phyloP scores from a whole-genome alignment of 2,329 filamentous ascomycete species.

The Tolypocladium guangdongense region DNA sequence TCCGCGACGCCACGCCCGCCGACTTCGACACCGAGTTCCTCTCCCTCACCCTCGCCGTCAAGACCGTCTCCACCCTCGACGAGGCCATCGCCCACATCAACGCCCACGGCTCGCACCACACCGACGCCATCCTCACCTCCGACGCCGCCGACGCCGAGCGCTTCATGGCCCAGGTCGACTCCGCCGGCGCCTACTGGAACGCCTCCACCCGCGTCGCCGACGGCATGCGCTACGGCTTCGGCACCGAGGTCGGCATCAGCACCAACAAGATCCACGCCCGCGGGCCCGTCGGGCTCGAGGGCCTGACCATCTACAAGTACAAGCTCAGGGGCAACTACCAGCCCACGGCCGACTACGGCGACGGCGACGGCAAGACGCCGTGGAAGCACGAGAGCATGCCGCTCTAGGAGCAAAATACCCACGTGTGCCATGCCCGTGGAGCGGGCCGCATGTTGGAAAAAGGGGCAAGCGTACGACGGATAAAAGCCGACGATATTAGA shows the following conservation, averaged over 20 bases:
- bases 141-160: constrained; percentile 56
- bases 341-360: constrained; percentile 64
- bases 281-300: constrained; percentile 87
- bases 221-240: constrained; percentile 94
- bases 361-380: constrained; percentile 45
- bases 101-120: constrained; percentile 83
- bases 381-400: constrained; percentile 48
- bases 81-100: constrained; percentile 85
- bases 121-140: constrained; percentile 76
- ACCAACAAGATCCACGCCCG: constrained; percentile 97
- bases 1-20: constrained; percentile 54
- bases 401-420: constrained; percentile 16
- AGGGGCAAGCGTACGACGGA: not conserved
- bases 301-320: constrained; percentile 96
- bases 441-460: not conserved
- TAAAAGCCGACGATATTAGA: not conserved
- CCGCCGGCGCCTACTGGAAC: constrained; percentile 94
- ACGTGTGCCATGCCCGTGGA: not conserved
- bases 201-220: constrained; percentile 89
- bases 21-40: constrained; percentile 91
- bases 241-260: constrained; percentile 95
- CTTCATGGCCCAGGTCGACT: constrained; percentile 81
- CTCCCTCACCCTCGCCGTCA: constrained; percentile 72
- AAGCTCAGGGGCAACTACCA: constrained; percentile 77
- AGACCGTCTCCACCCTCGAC: constrained; percentile 58